Conservation (phyloP, 2,329 filamentous ascomycete species). For the Fusarium coicis region DNA sequence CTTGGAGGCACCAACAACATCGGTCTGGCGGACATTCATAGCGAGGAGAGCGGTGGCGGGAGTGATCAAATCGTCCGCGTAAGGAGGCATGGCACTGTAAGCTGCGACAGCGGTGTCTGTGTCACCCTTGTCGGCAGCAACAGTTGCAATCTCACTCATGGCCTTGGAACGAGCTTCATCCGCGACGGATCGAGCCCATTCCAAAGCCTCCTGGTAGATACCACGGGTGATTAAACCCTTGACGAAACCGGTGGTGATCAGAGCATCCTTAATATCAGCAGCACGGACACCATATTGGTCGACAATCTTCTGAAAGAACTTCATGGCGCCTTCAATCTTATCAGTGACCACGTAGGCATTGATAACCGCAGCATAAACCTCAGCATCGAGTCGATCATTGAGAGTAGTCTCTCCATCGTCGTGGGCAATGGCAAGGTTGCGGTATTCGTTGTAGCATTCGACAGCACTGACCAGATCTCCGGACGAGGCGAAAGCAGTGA, state of each 20-base stretch:
- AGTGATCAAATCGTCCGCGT: constrained; percentile 60
- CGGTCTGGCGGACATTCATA: constrained; percentile 84
- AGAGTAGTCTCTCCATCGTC: constrained; percentile 78
- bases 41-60: constrained; percentile 86
- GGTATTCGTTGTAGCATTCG: constrained; percentile 96
- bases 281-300: constrained; percentile 68
- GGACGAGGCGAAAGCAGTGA: constrained; percentile 85
- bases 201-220: constrained; percentile 77
- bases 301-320: constrained; percentile 86
- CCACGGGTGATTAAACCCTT: constrained; percentile 78
- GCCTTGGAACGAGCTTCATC: constrained; percentile 68
- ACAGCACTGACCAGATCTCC: constrained; percentile 89
- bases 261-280: constrained; percentile 73
- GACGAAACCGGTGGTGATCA: constrained; percentile 81
- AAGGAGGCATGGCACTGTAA: constrained; percentile 67
- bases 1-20: constrained; percentile 78
- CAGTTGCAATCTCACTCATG: constrained; percentile 78
- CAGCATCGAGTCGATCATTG: constrained; percentile 78
- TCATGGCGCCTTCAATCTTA: constrained; percentile 82
- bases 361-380: constrained; percentile 92
- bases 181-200: constrained; percentile 75
- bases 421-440: constrained; percentile 84
- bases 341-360: constrained; percentile 87
- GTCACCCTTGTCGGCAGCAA: constrained; percentile 83
- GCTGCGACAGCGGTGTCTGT: constrained; percentile 74